Evolutionary conservation across 2,329 filamentous ascomycete species (phyloP), one percentile per base, ranked within the genome.

Genomic region (Endoconidiophora polonica): DNA sequence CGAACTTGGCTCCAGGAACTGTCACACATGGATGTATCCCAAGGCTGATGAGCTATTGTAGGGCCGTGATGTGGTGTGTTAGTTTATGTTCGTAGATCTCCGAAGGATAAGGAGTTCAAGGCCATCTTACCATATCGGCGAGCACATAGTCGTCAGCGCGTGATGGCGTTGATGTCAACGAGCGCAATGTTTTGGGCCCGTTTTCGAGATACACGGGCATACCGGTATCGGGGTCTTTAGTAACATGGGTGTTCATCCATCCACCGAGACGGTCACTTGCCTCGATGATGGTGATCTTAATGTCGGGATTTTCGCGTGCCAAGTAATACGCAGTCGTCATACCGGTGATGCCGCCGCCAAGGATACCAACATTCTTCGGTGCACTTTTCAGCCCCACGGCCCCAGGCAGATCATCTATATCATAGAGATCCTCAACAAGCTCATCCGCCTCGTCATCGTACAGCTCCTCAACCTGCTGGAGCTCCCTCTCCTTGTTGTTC

Each of bases 301-400:
- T 44, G 2, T 44, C n/a, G 5, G 51, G 51, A 23, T 44, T 44
- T 3, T 46, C 69, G 56, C 76, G 76, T 10, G 79, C 71, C 42
- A 94, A 70, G 62, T 85, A 87, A 67, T 85, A 86, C 26, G 86
- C 86, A 38, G 79, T 73, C 36, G 81, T 76, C 44, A 94, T 73
- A 46, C 87, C 87, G 1, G 86, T 91, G 60, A 94, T 79, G 39
- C 87, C 87, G 54, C 80, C 86, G 48, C 87, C 87, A 26, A 93
- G 64, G 47, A 93, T 71, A 22, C 83, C 85, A 50, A 86, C 67
- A 18, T 64, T 56, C 50, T 63, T 58, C 7, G 59, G 59, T 12
- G 26, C 18, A 23, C 10, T 33, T 38, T 16, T 41, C 16, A 23
- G 37, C 24, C 24, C 22, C n/a, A 23, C 7, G 16, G 9, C n/a